Evolutionary conservation across 768 basidiomycete species (phyloP).

Genomic region (Pleurotus tuoliensis): DNA sequence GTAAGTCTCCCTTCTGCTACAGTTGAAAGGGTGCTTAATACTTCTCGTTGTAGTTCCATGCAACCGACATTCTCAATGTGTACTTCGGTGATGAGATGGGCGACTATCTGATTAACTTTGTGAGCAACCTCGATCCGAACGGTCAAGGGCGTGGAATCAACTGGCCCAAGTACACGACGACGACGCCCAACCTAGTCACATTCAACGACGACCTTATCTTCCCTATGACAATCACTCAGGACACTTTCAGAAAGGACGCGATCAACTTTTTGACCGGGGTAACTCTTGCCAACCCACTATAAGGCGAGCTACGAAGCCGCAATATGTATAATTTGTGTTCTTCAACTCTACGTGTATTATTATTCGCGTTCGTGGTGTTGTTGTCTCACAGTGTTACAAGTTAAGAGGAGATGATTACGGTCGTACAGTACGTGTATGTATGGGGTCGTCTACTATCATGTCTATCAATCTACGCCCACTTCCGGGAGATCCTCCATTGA

Average conservation of each 20-base stretch:
- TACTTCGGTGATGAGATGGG: slow-evolving; percentile 39
- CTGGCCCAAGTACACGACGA: slow-evolving; percentile 42
- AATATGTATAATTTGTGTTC: not conserved
- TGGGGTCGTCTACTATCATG: not conserved
- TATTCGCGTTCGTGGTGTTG: not conserved
- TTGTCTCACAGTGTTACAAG: not conserved
- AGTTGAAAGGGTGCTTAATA: too few relatives aligned
- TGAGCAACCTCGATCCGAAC: slow-evolving; percentile 41
- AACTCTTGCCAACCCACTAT: slow-evolving; percentile 28
- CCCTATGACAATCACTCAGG: slow-evolving; percentile 31
- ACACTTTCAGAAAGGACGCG: slow-evolving; percentile 38
- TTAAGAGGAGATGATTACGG: not conserved
- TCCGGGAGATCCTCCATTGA: not conserved
- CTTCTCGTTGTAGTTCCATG: slow-evolving; percentile 23
- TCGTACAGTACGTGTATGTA: not conserved
- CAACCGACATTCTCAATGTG: slow-evolving; percentile 38
- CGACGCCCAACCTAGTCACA: slow-evolving; percentile 32
- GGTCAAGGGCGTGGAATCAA: slow-evolving; percentile 23
- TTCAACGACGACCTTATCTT: slow-evolving; percentile 31
- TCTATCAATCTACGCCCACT: not conserved
- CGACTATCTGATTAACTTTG: slow-evolving; percentile 46
- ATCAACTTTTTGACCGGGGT: slow-evolving; percentile 31
- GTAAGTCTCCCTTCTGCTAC: slow-evolving; percentile 20
- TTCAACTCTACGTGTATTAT: not conserved
- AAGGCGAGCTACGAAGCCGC: not conserved